phyloP scores from a whole-genome alignment of 2,329 filamentous ascomycete species.

The Bipolaris gigantea region DNA sequence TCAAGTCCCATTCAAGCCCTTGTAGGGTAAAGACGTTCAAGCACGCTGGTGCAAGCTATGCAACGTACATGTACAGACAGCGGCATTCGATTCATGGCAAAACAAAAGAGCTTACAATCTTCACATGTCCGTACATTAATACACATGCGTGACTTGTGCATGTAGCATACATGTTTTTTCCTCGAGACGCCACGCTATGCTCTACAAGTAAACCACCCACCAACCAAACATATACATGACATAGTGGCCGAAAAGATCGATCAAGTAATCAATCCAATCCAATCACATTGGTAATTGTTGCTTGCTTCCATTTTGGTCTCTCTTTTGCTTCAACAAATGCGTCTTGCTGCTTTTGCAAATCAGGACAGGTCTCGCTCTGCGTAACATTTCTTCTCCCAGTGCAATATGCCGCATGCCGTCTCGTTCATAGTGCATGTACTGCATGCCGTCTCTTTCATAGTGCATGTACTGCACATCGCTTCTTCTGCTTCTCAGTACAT shows the following conservation, averaged over 20 bases:
- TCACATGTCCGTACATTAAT: no score
- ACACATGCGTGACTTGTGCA: no score
- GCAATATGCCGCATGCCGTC: background rate
- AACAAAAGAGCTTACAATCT: no score
- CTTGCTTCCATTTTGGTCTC: background rate
- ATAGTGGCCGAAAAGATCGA: background rate
- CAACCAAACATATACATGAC: background rate
- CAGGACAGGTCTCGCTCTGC: background rate
- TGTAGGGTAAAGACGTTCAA: no score
- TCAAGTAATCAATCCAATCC: background rate
- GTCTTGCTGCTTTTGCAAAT: background rate
- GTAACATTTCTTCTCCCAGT: background rate
- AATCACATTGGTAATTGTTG: background rate
- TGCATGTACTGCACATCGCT: background rate
- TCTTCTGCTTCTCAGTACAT: constrained; percentile 29
- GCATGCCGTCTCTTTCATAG: background rate
- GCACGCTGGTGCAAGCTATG: no score
- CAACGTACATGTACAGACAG: no score
- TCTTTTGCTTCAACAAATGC: background rate
- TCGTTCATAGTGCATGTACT: background rate
- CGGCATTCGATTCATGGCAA: no score
- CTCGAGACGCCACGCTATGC: background rate
- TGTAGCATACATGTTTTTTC: no score
- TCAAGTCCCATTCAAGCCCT: no score
- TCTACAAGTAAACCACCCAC: background rate